These are phyloP conservation scores for Davidsoniella virescens DNA, from an alignment of 2,329 filamentous ascomycete genomes.

Conservation along the genomic window DNA sequence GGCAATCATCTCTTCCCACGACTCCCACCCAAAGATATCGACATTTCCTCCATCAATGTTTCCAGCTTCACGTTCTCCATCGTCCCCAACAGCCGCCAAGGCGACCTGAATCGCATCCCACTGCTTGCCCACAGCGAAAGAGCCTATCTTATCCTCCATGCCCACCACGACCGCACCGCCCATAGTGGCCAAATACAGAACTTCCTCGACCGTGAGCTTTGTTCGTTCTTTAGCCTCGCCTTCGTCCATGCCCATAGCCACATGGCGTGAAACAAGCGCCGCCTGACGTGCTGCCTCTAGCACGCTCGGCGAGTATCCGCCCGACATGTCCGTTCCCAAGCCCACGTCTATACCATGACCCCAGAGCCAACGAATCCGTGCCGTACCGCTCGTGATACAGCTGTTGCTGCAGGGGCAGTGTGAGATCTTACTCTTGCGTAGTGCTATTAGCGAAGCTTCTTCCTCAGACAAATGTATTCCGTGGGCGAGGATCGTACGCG, in stretches of 20 bases:
- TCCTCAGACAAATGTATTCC: conserved; percentile 55
- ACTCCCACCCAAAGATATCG: conserved; percentile 83
- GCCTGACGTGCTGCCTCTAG: conserved; percentile 74
- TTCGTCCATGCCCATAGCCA: conserved; percentile 36
- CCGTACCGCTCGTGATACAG: conserved; percentile 62
- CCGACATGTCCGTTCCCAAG: conserved; percentile 78
- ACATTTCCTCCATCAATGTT: conserved; percentile 43
- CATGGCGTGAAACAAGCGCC: conserved; percentile 57
- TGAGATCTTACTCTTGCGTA: conserved; percentile 47
- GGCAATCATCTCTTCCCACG: conserved; percentile 67
- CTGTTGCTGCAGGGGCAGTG: conserved; percentile 85
- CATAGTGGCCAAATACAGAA: conserved; percentile 69
- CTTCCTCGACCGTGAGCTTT: conserved; percentile 73
- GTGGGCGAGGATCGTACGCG: conserved; percentile 70
- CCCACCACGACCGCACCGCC: conserved; percentile 75
- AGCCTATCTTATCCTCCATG: conserved; percentile 54
- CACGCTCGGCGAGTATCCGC: conserved; percentile 69
- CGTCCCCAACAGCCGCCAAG: conserved; percentile 34
- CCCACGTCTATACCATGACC: conserved; percentile 64
- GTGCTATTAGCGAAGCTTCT: conserved; percentile 50
- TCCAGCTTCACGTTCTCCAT: conserved; percentile 20
- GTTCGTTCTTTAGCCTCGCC: conserved; percentile 28
- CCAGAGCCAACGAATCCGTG: conserved; percentile 58
- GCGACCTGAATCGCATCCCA: conserved; percentile 81
- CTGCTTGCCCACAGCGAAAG: conserved; percentile 71